Evolutionary conservation across 192 early-diverging fungal genomes (phyloP).

Genomic region (Kickxella alabastrina): DNA sequence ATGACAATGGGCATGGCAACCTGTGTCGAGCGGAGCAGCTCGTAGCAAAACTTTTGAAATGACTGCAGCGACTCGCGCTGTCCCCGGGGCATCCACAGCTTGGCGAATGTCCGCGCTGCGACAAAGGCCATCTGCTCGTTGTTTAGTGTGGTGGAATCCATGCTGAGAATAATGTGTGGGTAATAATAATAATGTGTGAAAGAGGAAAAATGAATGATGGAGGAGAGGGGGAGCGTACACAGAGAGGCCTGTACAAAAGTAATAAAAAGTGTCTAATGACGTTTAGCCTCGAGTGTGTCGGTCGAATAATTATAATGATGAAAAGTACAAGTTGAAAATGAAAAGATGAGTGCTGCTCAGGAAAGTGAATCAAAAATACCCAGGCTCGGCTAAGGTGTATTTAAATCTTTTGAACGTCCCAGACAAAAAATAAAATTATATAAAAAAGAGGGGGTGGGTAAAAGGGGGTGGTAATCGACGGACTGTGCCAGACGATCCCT

Average conservation of each 20-base stretch:
- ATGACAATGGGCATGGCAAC: constrained; percentile 50
- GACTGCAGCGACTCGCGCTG: constrained; percentile 31
- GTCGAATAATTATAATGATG: not conserved
- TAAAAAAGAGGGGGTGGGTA: not conserved
- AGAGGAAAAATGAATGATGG: too few species aligned
- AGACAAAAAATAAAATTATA: constrained; percentile 2
- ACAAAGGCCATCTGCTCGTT: constrained; percentile 47
- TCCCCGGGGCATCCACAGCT: constrained; percentile 40
- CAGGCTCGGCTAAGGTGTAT: constrained; percentile 6
- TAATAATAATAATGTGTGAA: not conserved
- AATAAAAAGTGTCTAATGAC: not conserved
- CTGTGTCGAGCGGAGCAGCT: constrained; percentile 50
- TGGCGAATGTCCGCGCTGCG: constrained; percentile 38
- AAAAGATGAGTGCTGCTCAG: not conserved
- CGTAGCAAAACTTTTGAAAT: constrained; percentile 46
- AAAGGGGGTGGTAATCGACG: not conserved
- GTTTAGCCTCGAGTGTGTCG: not conserved
- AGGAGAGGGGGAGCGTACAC: not conserved
- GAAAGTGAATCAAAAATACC: constrained; percentile 5
- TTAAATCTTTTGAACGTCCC: constrained; percentile 1
- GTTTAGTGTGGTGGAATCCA: constrained; percentile 24
- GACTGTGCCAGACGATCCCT: constrained; percentile 18
- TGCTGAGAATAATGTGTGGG: not conserved
- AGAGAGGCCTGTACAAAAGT: not conserved
- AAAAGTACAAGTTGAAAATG: too few species aligned